Percentiles rank a stretch among this genome's conserved stretches.
Conservation (phyloP, 306 rosid species). For the Vicia faba region DNA sequence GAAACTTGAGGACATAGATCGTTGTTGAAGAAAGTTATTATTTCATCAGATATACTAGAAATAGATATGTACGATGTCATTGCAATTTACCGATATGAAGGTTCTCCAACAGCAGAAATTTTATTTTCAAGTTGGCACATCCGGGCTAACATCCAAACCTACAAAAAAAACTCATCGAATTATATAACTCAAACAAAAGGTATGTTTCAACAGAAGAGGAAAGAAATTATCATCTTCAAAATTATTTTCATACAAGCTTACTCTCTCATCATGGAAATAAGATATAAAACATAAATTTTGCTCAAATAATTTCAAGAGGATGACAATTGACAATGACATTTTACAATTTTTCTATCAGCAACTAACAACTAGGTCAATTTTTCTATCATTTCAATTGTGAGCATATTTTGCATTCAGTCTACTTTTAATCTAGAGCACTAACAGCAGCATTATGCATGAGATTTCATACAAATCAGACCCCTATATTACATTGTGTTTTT, state of each 20-base stretch:
- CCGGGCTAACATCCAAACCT: constrained; percentile 99
- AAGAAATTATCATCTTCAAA: constrained; percentile 19
- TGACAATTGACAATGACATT: not conserved
- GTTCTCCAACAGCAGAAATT: constrained; percentile 91
- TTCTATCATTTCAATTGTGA: constrained; percentile 14
- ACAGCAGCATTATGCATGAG: constrained; percentile 21
- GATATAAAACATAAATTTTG: constrained; percentile 27
- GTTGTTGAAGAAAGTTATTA: not conserved
- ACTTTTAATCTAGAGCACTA: constrained; percentile 18
- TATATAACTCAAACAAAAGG: constrained; percentile 25
- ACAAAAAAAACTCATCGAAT: constrained; percentile 27
- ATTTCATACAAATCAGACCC: constrained; percentile 2
- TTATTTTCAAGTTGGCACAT: constrained; percentile 98
- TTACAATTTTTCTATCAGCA: constrained; percentile 26
- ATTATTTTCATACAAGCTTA: not conserved
- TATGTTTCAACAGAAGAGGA: constrained; percentile 22
- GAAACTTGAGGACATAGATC: constrained; percentile 2
- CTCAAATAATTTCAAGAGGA: constrained; percentile 27
- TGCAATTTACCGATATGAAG: constrained; percentile 76
- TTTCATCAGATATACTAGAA: constrained; percentile 11
- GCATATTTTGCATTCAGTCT: constrained; percentile 10
- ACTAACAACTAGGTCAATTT: constrained; percentile 1
- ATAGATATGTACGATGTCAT: constrained; percentile 28
- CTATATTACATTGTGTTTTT: not conserved
- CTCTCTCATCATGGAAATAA: constrained; percentile 11